phyloP scores from a whole-genome alignment of 345 rosid genomes.

The Eucalyptus cloeziana region DNA sequence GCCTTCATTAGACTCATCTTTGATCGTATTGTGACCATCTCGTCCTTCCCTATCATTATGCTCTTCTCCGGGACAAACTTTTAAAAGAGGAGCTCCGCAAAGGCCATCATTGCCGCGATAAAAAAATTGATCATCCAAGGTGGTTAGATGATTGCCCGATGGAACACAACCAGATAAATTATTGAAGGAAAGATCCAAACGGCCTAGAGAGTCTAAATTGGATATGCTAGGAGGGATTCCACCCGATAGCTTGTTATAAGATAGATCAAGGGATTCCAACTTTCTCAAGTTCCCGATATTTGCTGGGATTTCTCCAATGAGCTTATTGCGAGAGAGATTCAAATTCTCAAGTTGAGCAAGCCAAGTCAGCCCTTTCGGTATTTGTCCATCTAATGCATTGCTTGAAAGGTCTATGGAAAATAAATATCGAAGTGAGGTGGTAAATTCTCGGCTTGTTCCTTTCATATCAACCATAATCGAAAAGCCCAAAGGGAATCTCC shows the following conservation, averaged over 20 bases:
- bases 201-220: fast-evolving
- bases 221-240: background rate
- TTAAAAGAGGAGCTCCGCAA: background rate
- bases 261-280: background rate
- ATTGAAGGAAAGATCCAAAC: background rate
- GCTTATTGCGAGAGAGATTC: background rate
- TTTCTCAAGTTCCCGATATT: background rate
- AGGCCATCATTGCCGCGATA: background rate
- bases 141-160: background rate
- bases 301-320: background rate
- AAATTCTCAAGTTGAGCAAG: background rate
- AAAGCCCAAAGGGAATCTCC: background rate
- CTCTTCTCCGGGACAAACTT: background rate
- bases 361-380: background rate
- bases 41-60: background rate
- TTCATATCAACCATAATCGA: background rate
- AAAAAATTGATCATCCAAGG: background rate
- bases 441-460: background rate
- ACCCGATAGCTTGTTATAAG: background rate
- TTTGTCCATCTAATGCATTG: background rate
- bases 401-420: background rate
- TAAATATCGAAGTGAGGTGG: background rate
- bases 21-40: background rate
- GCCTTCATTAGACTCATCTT: background rate
- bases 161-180: background rate